Conservation (phyloP, 805 yeast genomes). For the Yarrowia sp. region DNA sequence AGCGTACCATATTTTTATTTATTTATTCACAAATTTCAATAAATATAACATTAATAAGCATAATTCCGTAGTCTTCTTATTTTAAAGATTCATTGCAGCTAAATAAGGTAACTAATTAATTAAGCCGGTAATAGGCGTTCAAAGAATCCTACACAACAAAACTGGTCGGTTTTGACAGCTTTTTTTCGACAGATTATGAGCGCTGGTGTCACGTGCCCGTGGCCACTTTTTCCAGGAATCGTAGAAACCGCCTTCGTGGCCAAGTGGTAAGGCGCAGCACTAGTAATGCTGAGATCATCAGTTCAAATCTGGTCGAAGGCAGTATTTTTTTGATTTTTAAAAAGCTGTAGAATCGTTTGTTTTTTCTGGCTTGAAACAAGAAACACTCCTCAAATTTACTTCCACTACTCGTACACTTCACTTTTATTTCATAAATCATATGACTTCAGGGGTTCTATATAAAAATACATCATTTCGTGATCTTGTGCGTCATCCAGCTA, state of each 20-base stretch:
- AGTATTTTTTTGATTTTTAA: background rate
- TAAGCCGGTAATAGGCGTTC: no score
- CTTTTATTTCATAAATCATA: background rate
- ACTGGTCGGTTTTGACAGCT: no score
- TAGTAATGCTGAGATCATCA: conserved; percentile 25
- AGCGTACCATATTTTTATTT: no score
- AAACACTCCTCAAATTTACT: no score
- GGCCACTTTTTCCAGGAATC: background rate
- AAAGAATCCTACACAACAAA: no score
- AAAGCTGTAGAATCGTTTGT: background rate
- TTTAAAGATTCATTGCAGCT: no score
- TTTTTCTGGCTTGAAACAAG: no score
- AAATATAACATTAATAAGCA: no score
- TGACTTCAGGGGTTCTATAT: conserved; percentile 36
- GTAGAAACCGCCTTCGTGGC: conserved; percentile 19
- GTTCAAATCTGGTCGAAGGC: conserved; percentile 36
- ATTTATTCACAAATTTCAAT: no score
- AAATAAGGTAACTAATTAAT: no score
- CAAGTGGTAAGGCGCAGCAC: conserved; percentile 32
- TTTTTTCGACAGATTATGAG: conserved; percentile 5
- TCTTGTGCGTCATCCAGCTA: background rate
- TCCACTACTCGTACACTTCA: no score
- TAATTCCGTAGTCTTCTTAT: no score
- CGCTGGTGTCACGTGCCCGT: background rate
- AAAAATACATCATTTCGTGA: conserved; percentile 33